A percentile compares a stretch with the other conserved stretches of the same genome.
phyloP scores from a whole-genome alignment of 2,329 filamentous ascomycete genomes.

The Venturia effusa region DNA sequence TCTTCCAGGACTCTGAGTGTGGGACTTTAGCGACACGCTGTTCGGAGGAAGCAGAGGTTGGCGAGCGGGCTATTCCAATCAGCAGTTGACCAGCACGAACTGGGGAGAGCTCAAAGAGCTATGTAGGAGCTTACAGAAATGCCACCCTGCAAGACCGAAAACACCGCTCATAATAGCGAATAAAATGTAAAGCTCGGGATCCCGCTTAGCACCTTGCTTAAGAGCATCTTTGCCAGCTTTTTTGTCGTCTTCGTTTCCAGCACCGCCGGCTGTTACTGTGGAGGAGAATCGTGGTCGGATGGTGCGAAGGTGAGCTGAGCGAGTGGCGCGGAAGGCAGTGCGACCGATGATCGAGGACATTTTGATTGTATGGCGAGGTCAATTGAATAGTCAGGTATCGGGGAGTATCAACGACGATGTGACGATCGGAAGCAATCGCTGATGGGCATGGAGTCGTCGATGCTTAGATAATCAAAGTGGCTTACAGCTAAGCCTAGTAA shows the following conservation, averaged over 20 bases:
- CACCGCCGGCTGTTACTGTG: neutral
- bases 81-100: neutral
- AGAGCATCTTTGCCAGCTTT: slow-evolving; percentile 35
- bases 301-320: slow-evolving; percentile 24
- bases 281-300: slow-evolving; percentile 10
- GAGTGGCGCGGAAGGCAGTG: slow-evolving; percentile 35
- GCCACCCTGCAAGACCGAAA: slow-evolving; percentile 81
- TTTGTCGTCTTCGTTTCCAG: slow-evolving; percentile 13
- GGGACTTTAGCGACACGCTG: slow-evolving; percentile 61
- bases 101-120: neutral
- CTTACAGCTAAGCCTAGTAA: neutral
- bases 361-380: slow-evolving; percentile 14
- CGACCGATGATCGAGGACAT: slow-evolving; percentile 37
- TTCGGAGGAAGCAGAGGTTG: slow-evolving; percentile 78
- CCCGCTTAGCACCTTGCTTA: slow-evolving; percentile 54
- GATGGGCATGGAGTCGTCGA: neutral
- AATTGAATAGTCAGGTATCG: slow-evolving; percentile 10
- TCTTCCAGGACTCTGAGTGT: slow-evolving; percentile 87
- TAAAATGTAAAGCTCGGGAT: slow-evolving; percentile 74
- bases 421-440: neutral
- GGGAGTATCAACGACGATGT: slow-evolving; percentile 4
- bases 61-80: slow-evolving; percentile 55
- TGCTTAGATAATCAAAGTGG: neutral
- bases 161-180: slow-evolving; percentile 82
- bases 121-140: slow-evolving; percentile 53